Evolutionary conservation across 768 basidiomycete species (phyloP).

Genomic region (Mycena polygramma): DNA sequence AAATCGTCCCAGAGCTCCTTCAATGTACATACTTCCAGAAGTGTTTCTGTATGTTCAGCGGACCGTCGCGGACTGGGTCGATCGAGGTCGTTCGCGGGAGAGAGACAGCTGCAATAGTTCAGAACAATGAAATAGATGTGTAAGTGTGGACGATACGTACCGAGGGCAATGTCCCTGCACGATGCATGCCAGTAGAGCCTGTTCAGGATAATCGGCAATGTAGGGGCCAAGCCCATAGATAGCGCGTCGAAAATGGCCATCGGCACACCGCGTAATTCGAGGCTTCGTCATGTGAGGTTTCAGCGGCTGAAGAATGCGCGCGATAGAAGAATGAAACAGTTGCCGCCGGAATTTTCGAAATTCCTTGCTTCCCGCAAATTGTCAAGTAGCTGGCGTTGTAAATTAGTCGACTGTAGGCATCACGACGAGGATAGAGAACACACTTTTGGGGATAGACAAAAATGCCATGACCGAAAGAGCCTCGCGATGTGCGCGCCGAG

Average conservation of each 20-base stretch:
- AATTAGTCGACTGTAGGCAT: no score
- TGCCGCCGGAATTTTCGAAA: conserved; percentile 39
- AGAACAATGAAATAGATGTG: background rate
- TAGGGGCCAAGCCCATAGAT: conserved; percentile 41
- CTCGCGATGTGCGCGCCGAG: conserved; percentile 28
- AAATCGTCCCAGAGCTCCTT: conserved; percentile 42
- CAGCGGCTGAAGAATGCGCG: conserved; percentile 33
- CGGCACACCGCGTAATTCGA: conserved; percentile 31
- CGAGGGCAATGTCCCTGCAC: no score
- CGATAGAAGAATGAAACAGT: conserved; percentile 39
- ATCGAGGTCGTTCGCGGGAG: conserved; percentile 5
- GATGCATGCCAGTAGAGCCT: conserved; percentile 32
- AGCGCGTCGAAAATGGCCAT: conserved; percentile 32
- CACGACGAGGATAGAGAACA: background rate
- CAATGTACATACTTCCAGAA: conserved; percentile 22
- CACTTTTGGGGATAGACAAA: conserved; percentile 37
- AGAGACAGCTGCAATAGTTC: background rate
- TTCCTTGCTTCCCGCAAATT: conserved; percentile 19
- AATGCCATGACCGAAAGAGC: conserved; percentile 15
- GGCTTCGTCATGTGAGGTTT: conserved; percentile 29
- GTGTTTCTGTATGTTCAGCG: conserved; percentile 33
- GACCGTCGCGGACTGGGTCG: conserved; percentile 2
- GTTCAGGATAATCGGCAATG: conserved; percentile 42
- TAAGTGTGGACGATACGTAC: conserved; percentile 36
- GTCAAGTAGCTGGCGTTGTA: conserved; percentile 13